Evolutionary conservation across 1,284 basidiomycete genomes (phyloP).

Genomic region (Ceraceosorus bombacis): DNA sequence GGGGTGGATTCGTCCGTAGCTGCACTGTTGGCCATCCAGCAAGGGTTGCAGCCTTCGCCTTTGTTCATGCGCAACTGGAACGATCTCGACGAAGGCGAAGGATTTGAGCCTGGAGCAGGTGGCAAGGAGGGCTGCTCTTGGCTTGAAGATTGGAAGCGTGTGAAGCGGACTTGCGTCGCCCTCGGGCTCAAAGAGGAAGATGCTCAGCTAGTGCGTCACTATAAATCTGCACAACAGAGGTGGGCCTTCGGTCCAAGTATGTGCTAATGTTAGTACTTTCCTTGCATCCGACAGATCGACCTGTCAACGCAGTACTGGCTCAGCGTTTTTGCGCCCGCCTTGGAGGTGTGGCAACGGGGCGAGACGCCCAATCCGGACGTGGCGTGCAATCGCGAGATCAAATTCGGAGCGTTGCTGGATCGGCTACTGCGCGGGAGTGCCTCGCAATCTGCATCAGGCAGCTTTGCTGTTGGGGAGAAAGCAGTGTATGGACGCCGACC

Average conservation of each 20-base stretch:
- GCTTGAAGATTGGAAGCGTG: conserved; percentile 91
- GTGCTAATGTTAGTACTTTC: background rate
- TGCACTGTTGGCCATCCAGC: conserved; percentile 19
- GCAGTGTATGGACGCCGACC: background rate
- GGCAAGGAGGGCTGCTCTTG: conserved; percentile 68
- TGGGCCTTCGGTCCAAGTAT: conserved; percentile 52
- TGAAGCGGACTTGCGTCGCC: conserved; percentile 53
- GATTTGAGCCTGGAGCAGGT: conserved; percentile 48
- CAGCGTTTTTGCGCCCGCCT: conserved; percentile 39
- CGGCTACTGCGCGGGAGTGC: conserved; percentile 10
- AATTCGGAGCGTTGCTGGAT: conserved; percentile 79
- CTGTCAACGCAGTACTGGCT: conserved; percentile 38
- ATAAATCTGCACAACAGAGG: background rate
- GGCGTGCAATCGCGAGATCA: conserved; percentile 88
- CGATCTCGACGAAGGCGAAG: conserved; percentile 56
- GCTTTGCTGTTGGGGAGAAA: no score
- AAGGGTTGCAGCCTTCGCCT: conserved; percentile 57
- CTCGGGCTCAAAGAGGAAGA: conserved; percentile 1
- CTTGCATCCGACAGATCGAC: conserved; percentile 18
- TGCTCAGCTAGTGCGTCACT: conserved; percentile 13
- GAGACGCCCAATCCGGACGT: conserved; percentile 83
- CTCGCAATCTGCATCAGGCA: background rate
- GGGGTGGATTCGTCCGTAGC: conserved; percentile 75
- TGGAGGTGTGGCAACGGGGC: conserved; percentile 35
- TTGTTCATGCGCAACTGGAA: conserved; percentile 93